Conservation (phyloP, 352 stramenopile genomes). For the Phytophthora chlamydospora region DNA sequence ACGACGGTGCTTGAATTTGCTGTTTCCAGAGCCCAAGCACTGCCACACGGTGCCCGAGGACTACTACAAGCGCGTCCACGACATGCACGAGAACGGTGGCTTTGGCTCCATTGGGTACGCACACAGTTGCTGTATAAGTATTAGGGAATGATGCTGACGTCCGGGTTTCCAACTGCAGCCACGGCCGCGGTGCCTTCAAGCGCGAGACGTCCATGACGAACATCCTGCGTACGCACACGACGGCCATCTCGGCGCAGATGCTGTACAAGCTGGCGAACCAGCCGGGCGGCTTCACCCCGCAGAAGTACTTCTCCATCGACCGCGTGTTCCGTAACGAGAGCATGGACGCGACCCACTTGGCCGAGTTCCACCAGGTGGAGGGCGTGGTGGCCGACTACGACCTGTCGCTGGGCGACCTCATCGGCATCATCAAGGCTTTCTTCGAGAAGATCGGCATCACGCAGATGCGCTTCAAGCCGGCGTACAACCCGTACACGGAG, state of each 20-base stretch:
- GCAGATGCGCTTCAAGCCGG: conserved; percentile 99
- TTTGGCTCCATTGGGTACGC: conserved; percentile 96
- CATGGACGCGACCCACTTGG: conserved; percentile 99
- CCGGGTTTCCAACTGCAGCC: conserved; percentile 34
- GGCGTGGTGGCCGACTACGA: conserved; percentile 99
- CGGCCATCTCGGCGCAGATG: conserved; percentile 98
- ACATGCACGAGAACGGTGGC: conserved; percentile 98
- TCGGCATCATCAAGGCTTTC: conserved; percentile 99
- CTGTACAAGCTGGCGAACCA: conserved; percentile 97
- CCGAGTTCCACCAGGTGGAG: conserved; percentile 99
- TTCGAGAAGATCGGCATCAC: conserved; percentile 98
- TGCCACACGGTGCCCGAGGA: conserved; percentile 94
- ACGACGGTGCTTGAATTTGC: conserved; percentile 2
- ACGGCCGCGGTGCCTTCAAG: conserved; percentile 89
- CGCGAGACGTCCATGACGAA: conserved; percentile 99
- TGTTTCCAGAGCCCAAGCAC: conserved; percentile 63
- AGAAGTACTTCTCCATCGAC: conserved; percentile 99
- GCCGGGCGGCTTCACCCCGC: conserved; percentile 96
- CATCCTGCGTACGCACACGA: conserved; percentile 99
- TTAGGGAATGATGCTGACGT: not conserved
- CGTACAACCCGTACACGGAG: conserved; percentile 99
- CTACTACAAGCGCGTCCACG: conserved; percentile 98
- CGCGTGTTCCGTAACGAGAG: conserved; percentile 99
- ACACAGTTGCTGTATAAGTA: conserved; percentile 30
- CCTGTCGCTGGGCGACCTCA: conserved; percentile 98